These are phyloP conservation scores for Cryptosporidium sp. DNA, from an alignment of 169 alveolate species.

Conservation along the genomic window DNA sequence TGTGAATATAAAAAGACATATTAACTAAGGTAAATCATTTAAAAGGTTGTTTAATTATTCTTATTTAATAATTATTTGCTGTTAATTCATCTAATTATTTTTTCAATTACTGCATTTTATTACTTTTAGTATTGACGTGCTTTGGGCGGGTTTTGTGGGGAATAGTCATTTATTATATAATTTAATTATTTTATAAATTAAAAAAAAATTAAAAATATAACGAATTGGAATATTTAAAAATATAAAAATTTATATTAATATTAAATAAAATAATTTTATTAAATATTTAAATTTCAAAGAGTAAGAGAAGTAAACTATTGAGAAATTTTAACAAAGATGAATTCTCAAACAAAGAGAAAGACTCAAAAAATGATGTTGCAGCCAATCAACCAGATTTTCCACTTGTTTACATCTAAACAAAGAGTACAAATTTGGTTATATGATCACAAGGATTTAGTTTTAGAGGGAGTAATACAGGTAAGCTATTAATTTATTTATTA, in stretches of 20 bases:
- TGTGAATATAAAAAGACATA: too few species aligned
- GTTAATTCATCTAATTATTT: background rate
- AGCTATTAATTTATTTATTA: conserved; percentile 13
- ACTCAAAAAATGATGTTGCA: conserved; percentile 80
- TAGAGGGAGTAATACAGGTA: conserved; percentile 93
- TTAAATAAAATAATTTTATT: background rate
- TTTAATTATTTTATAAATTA: too few species aligned
- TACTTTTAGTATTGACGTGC: background rate
- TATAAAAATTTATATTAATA: background rate
- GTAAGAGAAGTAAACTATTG: background rate
- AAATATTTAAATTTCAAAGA: background rate
- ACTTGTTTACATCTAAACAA: conserved; percentile 91
- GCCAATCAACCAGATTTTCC: conserved; percentile 91
- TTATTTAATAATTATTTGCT: background rate
- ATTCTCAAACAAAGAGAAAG: conserved; percentile 60
- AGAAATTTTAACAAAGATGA: background rate
- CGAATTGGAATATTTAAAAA: background rate
- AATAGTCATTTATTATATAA: background rate
- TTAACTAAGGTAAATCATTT: background rate
- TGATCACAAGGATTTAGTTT: conserved; percentile 90
- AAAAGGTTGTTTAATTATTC: background rate
- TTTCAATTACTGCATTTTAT: background rate
- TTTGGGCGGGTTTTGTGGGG: conserved; percentile 10
- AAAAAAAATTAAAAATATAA: background rate
- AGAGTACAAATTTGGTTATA: conserved; percentile 95